These are phyloP conservation scores for Rubus idaeus DNA, from an alignment of 306 rosid species.

Conservation along the genomic window DNA sequence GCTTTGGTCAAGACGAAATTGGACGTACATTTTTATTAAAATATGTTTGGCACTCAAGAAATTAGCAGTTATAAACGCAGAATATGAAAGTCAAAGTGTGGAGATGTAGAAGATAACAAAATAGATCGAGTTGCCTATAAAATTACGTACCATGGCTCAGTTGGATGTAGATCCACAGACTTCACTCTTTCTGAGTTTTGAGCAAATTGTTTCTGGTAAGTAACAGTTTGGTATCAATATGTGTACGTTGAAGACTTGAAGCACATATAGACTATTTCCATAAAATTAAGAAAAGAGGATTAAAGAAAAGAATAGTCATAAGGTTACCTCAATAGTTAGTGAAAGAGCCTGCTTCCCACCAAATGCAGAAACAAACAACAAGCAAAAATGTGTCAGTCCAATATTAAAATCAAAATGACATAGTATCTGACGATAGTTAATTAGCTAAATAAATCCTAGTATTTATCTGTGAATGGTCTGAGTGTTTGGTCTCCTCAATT, in stretches of 20 bases:
- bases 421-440: not conserved
- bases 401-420: not conserved
- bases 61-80: not conserved
- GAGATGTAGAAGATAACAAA: not conserved
- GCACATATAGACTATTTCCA: not conserved
- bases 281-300: too few relatives aligned
- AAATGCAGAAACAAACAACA: conserved; percentile 16
- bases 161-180: conserved; percentile 72
- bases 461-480: too few relatives aligned
- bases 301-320: not conserved
- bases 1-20: too few relatives aligned
- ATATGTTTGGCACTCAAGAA: not conserved
- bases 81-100: not conserved
- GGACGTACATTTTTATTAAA: too few relatives aligned
- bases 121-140: not conserved
- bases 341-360: conserved; percentile 39
- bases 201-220: conserved; percentile 52
- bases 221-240: not conserved
- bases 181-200: conserved; percentile 73
- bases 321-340: conserved; percentile 47
- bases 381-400: conserved; percentile 26
- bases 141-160: conserved; percentile 68
- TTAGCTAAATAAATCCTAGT: not conserved
- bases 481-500: not conserved
- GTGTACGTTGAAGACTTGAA: not conserved